phyloP scores from a whole-genome alignment of 176 grass and related monocot species.

The Raddia guianensis region DNA sequence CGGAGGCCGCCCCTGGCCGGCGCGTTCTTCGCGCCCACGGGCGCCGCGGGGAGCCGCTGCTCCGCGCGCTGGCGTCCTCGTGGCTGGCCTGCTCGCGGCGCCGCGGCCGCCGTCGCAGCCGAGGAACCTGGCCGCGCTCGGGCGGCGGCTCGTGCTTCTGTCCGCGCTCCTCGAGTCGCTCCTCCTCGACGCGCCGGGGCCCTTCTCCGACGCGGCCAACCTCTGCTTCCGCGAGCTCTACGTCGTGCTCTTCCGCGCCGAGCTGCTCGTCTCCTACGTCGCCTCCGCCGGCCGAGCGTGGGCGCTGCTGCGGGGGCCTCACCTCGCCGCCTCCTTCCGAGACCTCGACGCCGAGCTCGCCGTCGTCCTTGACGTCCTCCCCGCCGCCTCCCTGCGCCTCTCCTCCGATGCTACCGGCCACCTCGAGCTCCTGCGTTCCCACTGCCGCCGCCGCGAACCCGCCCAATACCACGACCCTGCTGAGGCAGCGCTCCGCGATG shows the following conservation, averaged over 20 bases:
- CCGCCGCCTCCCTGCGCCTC: slow-evolving; percentile 57
- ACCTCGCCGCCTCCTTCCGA: slow-evolving; percentile 69
- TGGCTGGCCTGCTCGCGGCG: slow-evolving; percentile 25
- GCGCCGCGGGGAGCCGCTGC: slow-evolving; percentile 50
- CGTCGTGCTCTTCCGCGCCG: slow-evolving; percentile 88
- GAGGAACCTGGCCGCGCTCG: slow-evolving; percentile 52
- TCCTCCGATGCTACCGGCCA: slow-evolving; percentile 57
- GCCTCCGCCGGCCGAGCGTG: slow-evolving; percentile 67
- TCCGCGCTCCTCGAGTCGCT: slow-evolving; percentile 54
- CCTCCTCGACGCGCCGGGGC: slow-evolving; percentile 44
- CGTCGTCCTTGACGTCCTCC: slow-evolving; percentile 80
- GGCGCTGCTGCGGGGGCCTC: slow-evolving; percentile 56
- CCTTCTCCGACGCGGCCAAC: slow-evolving; percentile 54
- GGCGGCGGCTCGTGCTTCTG: slow-evolving; percentile 45
- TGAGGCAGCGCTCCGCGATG: slow-evolving; percentile 54
- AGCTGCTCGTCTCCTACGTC: slow-evolving; percentile 78
- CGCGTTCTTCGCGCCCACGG: slow-evolving; percentile 66
- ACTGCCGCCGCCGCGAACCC: slow-evolving; percentile 46
- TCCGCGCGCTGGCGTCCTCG: slow-evolving; percentile 66
- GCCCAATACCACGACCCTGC: slow-evolving; percentile 52
- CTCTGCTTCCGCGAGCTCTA: slow-evolving; percentile 96
- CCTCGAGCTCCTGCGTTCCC: slow-evolving; percentile 56
- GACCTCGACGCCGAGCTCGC: slow-evolving; percentile 88
- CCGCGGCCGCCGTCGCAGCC: slow-evolving; percentile 52
- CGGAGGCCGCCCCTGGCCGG: slow-evolving; percentile 61